Conservation (phyloP, 2,329 filamentous ascomycete genomes). For the Aureobasidium sp. region DNA sequence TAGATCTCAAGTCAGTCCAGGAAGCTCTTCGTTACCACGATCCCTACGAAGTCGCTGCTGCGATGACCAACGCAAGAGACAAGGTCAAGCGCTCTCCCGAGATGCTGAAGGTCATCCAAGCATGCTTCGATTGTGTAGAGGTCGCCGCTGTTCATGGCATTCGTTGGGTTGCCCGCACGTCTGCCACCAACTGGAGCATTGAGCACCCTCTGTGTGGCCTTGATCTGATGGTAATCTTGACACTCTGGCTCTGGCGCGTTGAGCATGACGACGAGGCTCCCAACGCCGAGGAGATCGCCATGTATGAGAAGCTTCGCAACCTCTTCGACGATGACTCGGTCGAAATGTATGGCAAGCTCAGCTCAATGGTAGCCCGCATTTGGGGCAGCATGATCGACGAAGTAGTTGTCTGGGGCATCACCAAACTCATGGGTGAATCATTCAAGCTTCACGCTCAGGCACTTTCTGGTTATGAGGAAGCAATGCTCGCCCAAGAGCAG, state of each 20-base stretch:
- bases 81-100: slow-evolving; percentile 91
- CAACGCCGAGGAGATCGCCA: slow-evolving; percentile 72
- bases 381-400: slow-evolving; percentile 99
- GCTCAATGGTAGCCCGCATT: slow-evolving; percentile 87
- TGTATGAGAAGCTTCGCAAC: slow-evolving; percentile 88
- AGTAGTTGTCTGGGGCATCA: slow-evolving; percentile 97
- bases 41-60: slow-evolving; percentile 90
- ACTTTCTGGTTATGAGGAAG: slow-evolving; percentile 88
- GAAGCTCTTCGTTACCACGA: slow-evolving; percentile 96
- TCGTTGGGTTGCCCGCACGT: slow-evolving; percentile 96
- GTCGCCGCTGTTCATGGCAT: slow-evolving; percentile 91
- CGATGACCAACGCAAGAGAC: slow-evolving; percentile 91
- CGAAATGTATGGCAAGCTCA: slow-evolving; percentile 71
- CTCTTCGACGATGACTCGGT: slow-evolving; percentile 88
- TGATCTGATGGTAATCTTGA: slow-evolving; percentile 96
- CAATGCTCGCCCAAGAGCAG: slow-evolving; percentile 45
- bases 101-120: slow-evolving; percentile 98
- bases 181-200: slow-evolving; percentile 97
- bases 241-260: slow-evolving; percentile 95
- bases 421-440: slow-evolving; percentile 93
- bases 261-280: slow-evolving; percentile 96
- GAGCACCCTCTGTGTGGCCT: slow-evolving; percentile 95
- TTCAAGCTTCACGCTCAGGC: slow-evolving; percentile 96
- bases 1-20: slow-evolving; percentile 91
- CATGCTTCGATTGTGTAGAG: slow-evolving; percentile 96